Conservation (phyloP, 1,139 yeast species). For the Taphrina betulina region DNA sequence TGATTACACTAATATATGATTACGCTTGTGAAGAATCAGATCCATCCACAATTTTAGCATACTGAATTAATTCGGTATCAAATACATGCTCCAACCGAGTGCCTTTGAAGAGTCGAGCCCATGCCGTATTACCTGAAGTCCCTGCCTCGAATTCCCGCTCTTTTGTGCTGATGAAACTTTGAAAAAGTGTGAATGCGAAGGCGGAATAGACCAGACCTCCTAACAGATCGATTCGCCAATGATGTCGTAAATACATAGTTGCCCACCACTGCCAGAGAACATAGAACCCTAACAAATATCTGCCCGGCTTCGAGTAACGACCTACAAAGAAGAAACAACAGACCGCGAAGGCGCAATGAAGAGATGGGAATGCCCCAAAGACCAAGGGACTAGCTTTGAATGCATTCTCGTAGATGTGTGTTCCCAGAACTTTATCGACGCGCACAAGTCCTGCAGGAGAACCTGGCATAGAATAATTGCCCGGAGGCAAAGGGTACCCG, state of each 20-base stretch:
- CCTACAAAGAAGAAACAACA: constrained; percentile 53
- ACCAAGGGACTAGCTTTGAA: constrained; percentile 87
- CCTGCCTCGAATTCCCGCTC: constrained; percentile 25
- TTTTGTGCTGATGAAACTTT: constrained; percentile 7
- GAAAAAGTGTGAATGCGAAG: constrained; percentile 43
- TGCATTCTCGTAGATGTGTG: constrained; percentile 79
- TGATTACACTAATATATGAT: too few species aligned
- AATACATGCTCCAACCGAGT: constrained; percentile 24
- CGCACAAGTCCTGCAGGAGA: constrained; percentile 95
- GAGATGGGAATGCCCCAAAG: constrained; percentile 95
- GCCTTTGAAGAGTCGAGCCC: constrained; percentile 25
- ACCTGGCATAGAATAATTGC: constrained; percentile 90
- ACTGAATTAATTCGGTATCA: constrained; percentile 8
- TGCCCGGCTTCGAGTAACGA: constrained; percentile 46
- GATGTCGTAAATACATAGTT: constrained; percentile 69
- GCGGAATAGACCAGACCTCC: constrained; percentile 56
- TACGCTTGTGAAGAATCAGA: too few species aligned
- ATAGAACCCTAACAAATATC: constrained; percentile 41
- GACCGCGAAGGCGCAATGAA: constrained; percentile 70
- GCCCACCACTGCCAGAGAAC: constrained; percentile 69
- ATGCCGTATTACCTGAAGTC: constrained; percentile 16
- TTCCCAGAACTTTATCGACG: constrained; percentile 74
- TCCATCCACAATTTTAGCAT: constrained; percentile 7
- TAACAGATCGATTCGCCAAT: constrained; percentile 62
- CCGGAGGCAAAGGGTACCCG: constrained; percentile 81